Conservation (phyloP, 2,329 filamentous ascomycete genomes). For the Ascosphaera acerosa region DNA sequence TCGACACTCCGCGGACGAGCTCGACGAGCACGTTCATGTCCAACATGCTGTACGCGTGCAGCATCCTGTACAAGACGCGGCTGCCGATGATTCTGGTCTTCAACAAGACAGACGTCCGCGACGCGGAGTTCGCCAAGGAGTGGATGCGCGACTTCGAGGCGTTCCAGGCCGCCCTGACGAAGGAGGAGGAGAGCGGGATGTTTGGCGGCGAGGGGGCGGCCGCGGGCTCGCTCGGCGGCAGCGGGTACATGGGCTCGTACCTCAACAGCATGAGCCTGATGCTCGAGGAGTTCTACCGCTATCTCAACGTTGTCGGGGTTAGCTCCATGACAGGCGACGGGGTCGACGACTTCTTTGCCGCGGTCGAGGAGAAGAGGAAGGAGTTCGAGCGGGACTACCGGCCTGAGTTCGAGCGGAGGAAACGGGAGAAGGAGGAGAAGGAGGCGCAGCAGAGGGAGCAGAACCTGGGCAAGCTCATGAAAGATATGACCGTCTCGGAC, state of each 20-base stretch:
- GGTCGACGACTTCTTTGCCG: conserved; percentile 78
- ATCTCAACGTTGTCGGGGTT: conserved; percentile 78
- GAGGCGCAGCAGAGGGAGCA: conserved; percentile 48
- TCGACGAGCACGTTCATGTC: conserved; percentile 97
- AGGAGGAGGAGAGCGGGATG: conserved; percentile 54
- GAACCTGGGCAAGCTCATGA: conserved; percentile 83
- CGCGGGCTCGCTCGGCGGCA: conserved; percentile 36
- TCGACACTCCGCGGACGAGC: conserved; percentile 81
- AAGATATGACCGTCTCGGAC: conserved; percentile 48
- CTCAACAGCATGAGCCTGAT: conserved; percentile 96
- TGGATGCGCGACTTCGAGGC: conserved; percentile 99
- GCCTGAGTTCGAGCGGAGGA: conserved; percentile 63
- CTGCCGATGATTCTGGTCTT: conserved; percentile 97
- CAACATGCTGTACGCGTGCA: conserved; percentile 98
- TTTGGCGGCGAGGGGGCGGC: conserved; percentile 46
- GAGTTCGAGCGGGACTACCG: conserved; percentile 84
- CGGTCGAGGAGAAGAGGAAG: conserved; percentile 60
- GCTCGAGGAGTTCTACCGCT: conserved; percentile 90
- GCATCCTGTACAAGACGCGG: conserved; percentile 95
- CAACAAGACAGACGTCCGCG: conserved; percentile 94
- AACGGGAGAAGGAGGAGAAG: conserved; percentile 46
- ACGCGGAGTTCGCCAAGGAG: conserved; percentile 74
- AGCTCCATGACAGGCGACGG: conserved; percentile 82
- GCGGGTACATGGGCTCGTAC: conserved; percentile 86
- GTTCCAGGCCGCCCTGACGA: conserved; percentile 63